Evolutionary conservation across 352 stramenopile species (phyloP), one percentile per base, ranked within the genome.

Genomic region (Phytophthora hibernalis): DNA sequence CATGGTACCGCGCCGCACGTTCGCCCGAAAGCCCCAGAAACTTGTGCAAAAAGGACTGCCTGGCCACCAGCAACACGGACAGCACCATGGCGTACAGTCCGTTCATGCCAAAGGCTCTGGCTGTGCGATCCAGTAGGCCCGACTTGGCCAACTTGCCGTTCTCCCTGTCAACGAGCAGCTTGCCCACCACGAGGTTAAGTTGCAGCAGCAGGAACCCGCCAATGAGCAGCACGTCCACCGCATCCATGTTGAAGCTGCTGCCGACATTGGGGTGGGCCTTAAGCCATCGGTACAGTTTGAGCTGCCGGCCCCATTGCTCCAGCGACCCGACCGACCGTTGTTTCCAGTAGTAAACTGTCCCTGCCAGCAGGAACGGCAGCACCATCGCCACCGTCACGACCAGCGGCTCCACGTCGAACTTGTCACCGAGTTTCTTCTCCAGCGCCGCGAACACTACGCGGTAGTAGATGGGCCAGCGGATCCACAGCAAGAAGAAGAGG

Each of bases 81-180:
- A 89, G 49, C 20, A 91, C 56, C 59, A 86, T 62, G 4, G 74
- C 57, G 26, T 86, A 87, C 8, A 87, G 72, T 9, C 78, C 85
- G 59, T 92, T 93, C 80, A 90, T 90, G 30, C 85, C 85, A 13
- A 92, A 74, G 0, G 79, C 72, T n/a, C 80, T 69, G 3, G 68
- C 80, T 15, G 73, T 71, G n/a, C 83, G 82, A 21, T 79, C 65
- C 26, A 89, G 26, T 49, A 80, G 60, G 2, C 83, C 83, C 16
- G 72, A 56, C 68, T 89, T 91, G 5, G 82, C 80, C 42, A 93
- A 55, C 69, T 92, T 92, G 8, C 83, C 85, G 18, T 61, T 88
- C 45, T 80, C 77, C 21, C 79, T 64, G 65, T 93, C 85, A 38
- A 88, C 82, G 15, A 90, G 51, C 47, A 93, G 62, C 54, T 90